Evolutionary conservation across 2,329 filamentous ascomycete genomes (phyloP).

Genomic region (Lachnellula arida): DNA sequence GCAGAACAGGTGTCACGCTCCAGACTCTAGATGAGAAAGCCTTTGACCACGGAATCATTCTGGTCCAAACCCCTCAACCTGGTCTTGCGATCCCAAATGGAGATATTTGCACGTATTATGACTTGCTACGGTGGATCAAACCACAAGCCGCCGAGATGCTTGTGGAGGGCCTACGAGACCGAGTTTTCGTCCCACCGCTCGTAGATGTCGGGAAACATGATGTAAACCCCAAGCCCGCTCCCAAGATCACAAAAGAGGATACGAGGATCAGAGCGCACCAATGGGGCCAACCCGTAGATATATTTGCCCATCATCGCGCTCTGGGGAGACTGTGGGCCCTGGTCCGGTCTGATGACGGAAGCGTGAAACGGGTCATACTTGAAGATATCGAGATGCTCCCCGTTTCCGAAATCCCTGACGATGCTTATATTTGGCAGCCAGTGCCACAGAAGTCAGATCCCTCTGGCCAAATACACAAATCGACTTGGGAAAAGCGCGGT

Average conservation of each 20-base stretch:
- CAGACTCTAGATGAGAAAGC: conserved; percentile 74
- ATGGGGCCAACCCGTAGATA: conserved; percentile 46
- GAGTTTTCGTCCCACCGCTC: conserved; percentile 62
- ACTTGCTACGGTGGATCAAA: conserved; percentile 53
- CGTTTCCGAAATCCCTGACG: conserved; percentile 1
- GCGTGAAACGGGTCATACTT: conserved; percentile 21
- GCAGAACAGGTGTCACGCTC: conserved; percentile 69
- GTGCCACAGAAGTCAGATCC: too few species aligned
- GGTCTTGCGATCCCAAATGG: conserved; percentile 49
- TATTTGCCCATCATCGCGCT: conserved; percentile 53
- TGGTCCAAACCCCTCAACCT: conserved; percentile 62
- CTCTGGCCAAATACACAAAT: too few species aligned
- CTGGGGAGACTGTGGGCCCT: conserved; percentile 64
- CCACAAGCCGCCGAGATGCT: conserved; percentile 67
- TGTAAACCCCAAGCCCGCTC: conserved; percentile 49
- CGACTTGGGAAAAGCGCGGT: too few species aligned
- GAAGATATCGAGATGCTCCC: conserved; percentile 17
- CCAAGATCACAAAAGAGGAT: conserved; percentile 66
- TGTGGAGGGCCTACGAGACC: conserved; percentile 55
- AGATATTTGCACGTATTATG: conserved; percentile 40
- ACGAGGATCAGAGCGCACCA: conserved; percentile 55
- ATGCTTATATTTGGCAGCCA: too few species aligned
- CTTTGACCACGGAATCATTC: conserved; percentile 76
- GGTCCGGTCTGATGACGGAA: conserved; percentile 19
- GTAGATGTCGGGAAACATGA: conserved; percentile 32